Base-by-base conservation (phyloP, 352 stramenopile species). In the Phytophthora capsici region DNA sequence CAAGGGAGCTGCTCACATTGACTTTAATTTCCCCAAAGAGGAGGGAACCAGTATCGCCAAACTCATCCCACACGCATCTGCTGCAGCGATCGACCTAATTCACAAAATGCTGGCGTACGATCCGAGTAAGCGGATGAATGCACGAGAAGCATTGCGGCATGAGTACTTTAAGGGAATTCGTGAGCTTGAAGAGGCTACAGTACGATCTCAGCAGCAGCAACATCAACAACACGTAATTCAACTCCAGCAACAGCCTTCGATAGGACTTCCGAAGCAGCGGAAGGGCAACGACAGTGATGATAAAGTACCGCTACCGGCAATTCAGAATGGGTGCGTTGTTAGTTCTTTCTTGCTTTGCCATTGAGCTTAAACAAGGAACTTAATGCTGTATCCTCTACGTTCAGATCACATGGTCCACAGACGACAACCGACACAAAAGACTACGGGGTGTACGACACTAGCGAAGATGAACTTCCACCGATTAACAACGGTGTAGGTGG, bases 11-110 rank as follows among this genome's bases (percentile, higher is more conserved):
- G 86, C 88, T 8, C 92, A 99, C 57, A 89, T 98, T 14, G 93
- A 98, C 52, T 98, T 98, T 50, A 90, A 96, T 48, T 98, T 98
- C 62, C 69, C 86, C 3, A 81, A 80, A 19, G 91, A 98, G 46
- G 84, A 97, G 26, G 96, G 94, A 10, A 89, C 82, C 41, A 89
- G 61, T 46, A 78, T 93, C 32, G 58, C 70, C 37, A 92, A 98
- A 67, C 75, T 98, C 9, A 86, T 99, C 22, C 90, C 93, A 10
- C 90, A 98, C 65, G 87, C 85, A 22, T 86, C 86, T n/a, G 20
- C 84, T 10, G 78, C 91, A n/a, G 89, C 86, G 23, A 82, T 98
- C 40, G 93, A 98, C 34, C 73, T 98, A 2, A 93, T 92, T 73
- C 70, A 82, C 51, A 91, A 95, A 63, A 91, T 97, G 80, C 73